These are phyloP conservation scores for Pyrenula massariospora DNA, from an alignment of 495 filamentous ascomycete genomes.

Conservation along the genomic window DNA sequence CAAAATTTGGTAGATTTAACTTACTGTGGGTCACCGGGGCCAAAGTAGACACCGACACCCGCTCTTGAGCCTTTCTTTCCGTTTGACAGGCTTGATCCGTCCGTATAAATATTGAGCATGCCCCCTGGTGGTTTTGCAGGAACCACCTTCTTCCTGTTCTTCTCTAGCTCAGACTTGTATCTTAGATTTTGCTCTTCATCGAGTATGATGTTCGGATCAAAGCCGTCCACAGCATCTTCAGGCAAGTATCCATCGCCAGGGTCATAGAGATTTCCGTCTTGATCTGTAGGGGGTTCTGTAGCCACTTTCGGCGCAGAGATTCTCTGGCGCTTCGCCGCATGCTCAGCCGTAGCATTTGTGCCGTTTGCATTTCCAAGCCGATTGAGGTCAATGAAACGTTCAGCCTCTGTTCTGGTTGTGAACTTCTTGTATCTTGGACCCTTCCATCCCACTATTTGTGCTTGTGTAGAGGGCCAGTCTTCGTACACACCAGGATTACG, in stretches of 20 bases:
- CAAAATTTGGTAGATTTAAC: conserved; percentile 6
- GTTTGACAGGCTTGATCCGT: conserved; percentile 74
- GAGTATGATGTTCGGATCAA: conserved; percentile 45
- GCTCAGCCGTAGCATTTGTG: conserved; percentile 13
- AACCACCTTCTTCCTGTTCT: conserved; percentile 28
- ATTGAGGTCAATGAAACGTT: conserved; percentile 45
- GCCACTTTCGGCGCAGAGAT: conserved; percentile 14
- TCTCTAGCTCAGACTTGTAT: conserved; percentile 42
- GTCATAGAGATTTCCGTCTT: conserved; percentile 26
- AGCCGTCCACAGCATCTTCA: conserved; percentile 45
- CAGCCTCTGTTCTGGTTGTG: conserved; percentile 62
- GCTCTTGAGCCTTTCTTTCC: conserved; percentile 59
- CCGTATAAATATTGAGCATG: conserved; percentile 71
- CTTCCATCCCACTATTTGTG: conserved; percentile 66
- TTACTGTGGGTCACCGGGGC: conserved; percentile 58
- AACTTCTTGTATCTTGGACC: conserved; percentile 78
- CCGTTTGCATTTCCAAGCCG: conserved; percentile 11
- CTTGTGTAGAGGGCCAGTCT: conserved; percentile 67
- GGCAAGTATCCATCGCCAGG: conserved; percentile 44
- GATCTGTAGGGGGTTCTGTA: conserved; percentile 17
- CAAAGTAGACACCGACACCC: conserved; percentile 85
- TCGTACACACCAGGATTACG: conserved; percentile 79
- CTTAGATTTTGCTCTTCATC: conserved; percentile 46
- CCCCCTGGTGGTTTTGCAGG: conserved; percentile 24
- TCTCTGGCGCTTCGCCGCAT: conserved; percentile 19